phyloP scores from a whole-genome alignment of 2,329 filamentous ascomycete species.

The Ciborinia camelliae region DNA sequence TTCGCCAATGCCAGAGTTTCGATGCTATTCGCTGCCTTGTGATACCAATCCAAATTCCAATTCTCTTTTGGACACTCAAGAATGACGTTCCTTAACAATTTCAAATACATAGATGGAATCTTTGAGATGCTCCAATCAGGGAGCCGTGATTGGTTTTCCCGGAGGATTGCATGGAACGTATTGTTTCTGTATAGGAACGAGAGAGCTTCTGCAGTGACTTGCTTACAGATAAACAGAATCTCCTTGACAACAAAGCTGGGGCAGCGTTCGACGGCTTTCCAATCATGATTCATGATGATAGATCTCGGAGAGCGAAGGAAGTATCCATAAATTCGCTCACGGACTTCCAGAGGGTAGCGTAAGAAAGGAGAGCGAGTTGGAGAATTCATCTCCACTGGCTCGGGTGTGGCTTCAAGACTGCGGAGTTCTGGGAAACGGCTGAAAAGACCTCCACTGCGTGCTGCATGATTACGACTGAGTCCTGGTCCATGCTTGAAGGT shows the following conservation, averaged over 20 bases:
- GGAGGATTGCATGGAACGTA: constrained; percentile 28
- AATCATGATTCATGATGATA: constrained; percentile 31
- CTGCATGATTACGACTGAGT: background rate
- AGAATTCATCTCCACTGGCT: constrained; percentile 20
- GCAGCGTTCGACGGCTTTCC: constrained; percentile 25
- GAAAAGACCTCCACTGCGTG: background rate
- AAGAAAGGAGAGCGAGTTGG: constrained; percentile 25
- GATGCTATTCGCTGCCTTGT: constrained; percentile 24
- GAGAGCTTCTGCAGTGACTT: constrained; percentile 27
- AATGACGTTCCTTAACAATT: constrained; percentile 26
- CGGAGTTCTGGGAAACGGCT: background rate
- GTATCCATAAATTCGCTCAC: constrained; percentile 31
- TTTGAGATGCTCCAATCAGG: background rate
- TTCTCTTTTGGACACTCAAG: constrained; percentile 26
- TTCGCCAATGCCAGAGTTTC: constrained; percentile 23
- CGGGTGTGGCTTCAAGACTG: background rate
- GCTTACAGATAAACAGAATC: constrained; percentile 29
- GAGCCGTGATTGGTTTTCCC: background rate
- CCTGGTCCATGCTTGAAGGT: background rate
- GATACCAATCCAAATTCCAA: constrained; percentile 26
- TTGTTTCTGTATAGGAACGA: constrained; percentile 32
- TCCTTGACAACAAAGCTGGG: constrained; percentile 13
- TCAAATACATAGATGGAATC: constrained; percentile 21
- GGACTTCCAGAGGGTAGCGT: constrained; percentile 28
- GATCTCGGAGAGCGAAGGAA: constrained; percentile 25